A percentile compares a stretch with the other conserved stretches of the same genome.
These are phyloP conservation scores for Achaetomium macrosporum DNA, from an alignment of 2,329 filamentous ascomycete species.

Conservation along the genomic window DNA sequence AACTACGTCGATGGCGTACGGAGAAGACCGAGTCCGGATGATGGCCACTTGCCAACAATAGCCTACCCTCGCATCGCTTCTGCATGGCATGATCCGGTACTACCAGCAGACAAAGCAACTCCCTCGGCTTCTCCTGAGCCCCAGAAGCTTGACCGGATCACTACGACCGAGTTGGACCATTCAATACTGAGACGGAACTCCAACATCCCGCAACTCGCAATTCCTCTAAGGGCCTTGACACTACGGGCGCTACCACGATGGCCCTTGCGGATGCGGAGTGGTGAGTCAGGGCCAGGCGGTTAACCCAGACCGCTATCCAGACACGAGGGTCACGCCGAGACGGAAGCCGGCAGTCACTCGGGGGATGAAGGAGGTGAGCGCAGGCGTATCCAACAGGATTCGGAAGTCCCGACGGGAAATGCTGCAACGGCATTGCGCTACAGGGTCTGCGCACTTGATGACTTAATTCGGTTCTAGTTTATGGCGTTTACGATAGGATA, in stretches of 20 bases:
- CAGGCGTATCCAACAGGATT: too few species aligned
- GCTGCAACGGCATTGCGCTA: too few species aligned
- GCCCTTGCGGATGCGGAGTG: too few species aligned
- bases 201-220: background rate
- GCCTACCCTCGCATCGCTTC: background rate
- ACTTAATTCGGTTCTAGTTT: background rate
- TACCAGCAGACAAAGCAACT: background rate
- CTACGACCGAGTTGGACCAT: background rate
- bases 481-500: constrained; percentile 7
- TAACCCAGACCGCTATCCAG: too few species aligned
- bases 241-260: too few species aligned
- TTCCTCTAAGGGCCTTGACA: background rate
- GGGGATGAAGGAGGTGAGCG: too few species aligned
- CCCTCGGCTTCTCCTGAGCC: background rate
- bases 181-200: background rate
- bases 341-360: too few species aligned
- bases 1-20: constrained; percentile 6
- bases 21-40: background rate
- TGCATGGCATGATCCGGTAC: background rate
- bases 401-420: too few species aligned
- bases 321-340: too few species aligned
- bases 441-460: background rate
- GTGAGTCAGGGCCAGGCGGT: too few species aligned
- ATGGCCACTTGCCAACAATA: background rate
- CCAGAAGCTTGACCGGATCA: background rate